Conservation (phyloP, 139 green algal species). For the Chlamydomonas schloesseri region DNA sequence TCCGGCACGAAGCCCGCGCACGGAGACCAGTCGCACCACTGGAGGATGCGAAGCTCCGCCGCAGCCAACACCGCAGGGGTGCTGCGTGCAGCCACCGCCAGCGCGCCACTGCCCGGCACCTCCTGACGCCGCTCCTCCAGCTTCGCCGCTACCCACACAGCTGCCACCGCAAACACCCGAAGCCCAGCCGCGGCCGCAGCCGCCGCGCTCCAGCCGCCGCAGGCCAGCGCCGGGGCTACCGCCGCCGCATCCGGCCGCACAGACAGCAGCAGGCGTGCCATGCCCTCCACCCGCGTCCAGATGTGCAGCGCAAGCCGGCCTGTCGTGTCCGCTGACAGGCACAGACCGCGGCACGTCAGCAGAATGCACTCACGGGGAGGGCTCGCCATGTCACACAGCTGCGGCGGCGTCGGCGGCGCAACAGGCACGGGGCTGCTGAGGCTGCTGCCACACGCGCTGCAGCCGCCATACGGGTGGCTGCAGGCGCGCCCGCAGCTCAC, state of each 20-base stretch:
- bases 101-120: not conserved
- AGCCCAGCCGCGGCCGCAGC: not conserved
- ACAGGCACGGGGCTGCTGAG: too few species aligned
- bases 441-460: too few species aligned
- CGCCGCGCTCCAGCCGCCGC: not conserved
- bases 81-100: not conserved
- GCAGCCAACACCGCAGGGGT: not conserved
- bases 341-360: not conserved
- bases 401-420: too few species aligned
- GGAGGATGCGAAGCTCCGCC: constrained; percentile 11
- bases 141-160: constrained; percentile 2
- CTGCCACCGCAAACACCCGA: not conserved
- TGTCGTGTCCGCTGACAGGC: not conserved
- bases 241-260: not conserved
- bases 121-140: constrained; percentile 21
- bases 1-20: constrained; percentile 12
- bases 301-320: constrained; percentile 26
- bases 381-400: too few species aligned
- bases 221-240: not conserved
- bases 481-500: too few species aligned
- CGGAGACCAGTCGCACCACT: constrained; percentile 24
- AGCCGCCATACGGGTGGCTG: too few species aligned
- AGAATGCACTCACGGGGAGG: too few species aligned
- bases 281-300: constrained; percentile 2
- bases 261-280: constrained; percentile 16